Evolutionary conservation across 1,139 yeast genomes (phyloP), one percentile per base, ranked within the genome.

Genomic region (Geotrichum carabidarum): DNA sequence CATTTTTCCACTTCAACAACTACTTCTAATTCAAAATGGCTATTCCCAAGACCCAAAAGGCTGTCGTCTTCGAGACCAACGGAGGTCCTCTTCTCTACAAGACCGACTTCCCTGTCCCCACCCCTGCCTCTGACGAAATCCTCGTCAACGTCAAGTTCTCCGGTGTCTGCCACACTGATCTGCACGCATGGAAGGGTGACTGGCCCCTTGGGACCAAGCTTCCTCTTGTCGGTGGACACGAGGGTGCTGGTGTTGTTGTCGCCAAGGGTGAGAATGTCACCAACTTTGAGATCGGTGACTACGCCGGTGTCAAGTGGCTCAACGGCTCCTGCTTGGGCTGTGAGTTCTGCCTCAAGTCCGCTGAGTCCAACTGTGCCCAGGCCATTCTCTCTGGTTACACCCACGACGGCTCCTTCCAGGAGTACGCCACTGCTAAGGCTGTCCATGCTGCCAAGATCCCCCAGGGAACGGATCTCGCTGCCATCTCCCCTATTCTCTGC

Each of bases 181-280:
- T 83, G 68, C 87, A 82, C 71, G 86, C 85, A 60, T 81, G 84
- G 84, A 78, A 81, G 68, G 86, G 86, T 61, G 88, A 83, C 71
- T 83, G 86, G 86, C 85, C 86, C 57, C 70, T 81, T 63, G 74
- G 73, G 54, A 78, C 83, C 61, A 83, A 83, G 71, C 75, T 81
- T 60, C 89, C 89, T 22, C 73, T 83, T 62, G 87, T 84, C 53
- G 90, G 89, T 60, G 94, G 94, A 66, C 94, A 86, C 76, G 94
- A 86, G 73, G 93, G 93, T 74, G 90, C 91, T 40, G 94, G 94
- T 72, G 80, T 81, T 40, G 93, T 86, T 60, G 91, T 84, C 58
- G 89, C 78, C 62, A 80, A 75, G 67, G 94, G 93, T 67, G 74
- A 74, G 45, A 77, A 80, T 62, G 94, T 85, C 62, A 77, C 73